A percentile compares a stretch with the other conserved stretches of the same genome.
Conservation (phyloP, 805 yeast species). For the Kodamaea neixiangensis region DNA sequence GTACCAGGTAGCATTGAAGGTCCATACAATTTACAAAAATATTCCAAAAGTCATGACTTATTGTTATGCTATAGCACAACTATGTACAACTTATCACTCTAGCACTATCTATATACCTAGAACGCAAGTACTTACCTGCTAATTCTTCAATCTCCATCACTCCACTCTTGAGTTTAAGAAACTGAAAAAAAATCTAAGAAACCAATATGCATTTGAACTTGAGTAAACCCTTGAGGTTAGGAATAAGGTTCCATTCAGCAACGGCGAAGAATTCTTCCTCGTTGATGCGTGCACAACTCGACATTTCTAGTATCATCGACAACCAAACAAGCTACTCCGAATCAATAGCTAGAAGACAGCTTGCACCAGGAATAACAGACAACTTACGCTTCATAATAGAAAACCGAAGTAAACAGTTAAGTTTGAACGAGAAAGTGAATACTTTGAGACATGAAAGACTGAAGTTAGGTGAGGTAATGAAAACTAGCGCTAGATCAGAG, state of each 20-base stretch:
- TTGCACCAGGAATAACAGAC: constrained; percentile 17
- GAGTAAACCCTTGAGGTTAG: background rate
- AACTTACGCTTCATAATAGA: constrained; percentile 27
- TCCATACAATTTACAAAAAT: too few relatives aligned
- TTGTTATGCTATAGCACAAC: too few relatives aligned
- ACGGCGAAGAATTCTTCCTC: constrained; percentile 15
- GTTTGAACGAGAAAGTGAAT: constrained; percentile 25
- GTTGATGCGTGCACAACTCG: constrained; percentile 25
- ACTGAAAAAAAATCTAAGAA: background rate
- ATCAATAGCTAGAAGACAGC: constrained; percentile 31
- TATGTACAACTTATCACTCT: background rate
- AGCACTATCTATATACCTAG: background rate
- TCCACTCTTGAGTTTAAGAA: background rate
- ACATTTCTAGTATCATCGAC: constrained; percentile 24
- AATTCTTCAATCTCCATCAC: background rate
- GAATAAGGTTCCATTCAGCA: background rate
- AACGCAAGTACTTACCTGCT: background rate
- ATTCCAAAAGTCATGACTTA: too few relatives aligned
- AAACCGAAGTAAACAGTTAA: constrained; percentile 26
- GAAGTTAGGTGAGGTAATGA: constrained; percentile 26
- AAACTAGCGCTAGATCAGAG: constrained; percentile 11
- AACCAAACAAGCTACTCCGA: constrained; percentile 22
- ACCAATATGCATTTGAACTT: background rate
- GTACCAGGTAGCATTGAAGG: too few relatives aligned
- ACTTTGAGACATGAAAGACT: constrained; percentile 29